Evolutionary conservation across 2,329 filamentous ascomycete genomes (phyloP).

Genomic region (Fusarium xylarioides): DNA sequence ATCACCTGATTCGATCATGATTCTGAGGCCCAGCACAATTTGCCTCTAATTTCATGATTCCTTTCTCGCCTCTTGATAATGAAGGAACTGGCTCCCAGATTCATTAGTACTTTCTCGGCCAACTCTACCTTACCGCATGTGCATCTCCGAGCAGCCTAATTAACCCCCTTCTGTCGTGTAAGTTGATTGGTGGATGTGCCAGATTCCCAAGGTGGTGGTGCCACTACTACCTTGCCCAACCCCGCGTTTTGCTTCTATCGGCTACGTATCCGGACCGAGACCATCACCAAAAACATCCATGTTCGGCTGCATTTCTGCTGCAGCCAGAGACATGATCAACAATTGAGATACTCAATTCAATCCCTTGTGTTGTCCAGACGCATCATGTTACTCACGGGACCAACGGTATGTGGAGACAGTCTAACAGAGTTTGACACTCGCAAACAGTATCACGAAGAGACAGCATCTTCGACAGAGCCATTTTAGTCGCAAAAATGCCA

Average conservation of each 20-base stretch:
- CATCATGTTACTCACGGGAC: constrained; percentile 3
- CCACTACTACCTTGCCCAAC: constrained; percentile 1
- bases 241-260: constrained; percentile 32
- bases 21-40: neutral
- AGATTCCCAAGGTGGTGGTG: constrained; percentile 16
- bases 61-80: neutral
- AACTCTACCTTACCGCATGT: neutral
- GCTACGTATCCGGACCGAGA: constrained; percentile 22
- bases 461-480: neutral
- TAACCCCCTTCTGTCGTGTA: constrained; percentile 32
- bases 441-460: neutral
- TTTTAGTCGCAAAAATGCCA: neutral
- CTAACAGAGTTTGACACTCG: neutral
- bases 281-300: constrained; percentile 17
- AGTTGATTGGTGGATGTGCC: constrained; percentile 42
- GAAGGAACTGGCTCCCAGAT: neutral
- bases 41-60: neutral
- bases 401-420: neutral
- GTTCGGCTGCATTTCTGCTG: constrained; percentile 14
- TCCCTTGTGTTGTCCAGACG: neutral
- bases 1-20: constrained; percentile 8
- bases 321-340: constrained; percentile 27
- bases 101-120: neutral
- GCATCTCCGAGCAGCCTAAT: constrained; percentile 3
- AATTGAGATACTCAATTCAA: constrained; percentile 11